Conservation (phyloP, 192 early-diverging fungal genomes). For the Backusella sp. region DNA sequence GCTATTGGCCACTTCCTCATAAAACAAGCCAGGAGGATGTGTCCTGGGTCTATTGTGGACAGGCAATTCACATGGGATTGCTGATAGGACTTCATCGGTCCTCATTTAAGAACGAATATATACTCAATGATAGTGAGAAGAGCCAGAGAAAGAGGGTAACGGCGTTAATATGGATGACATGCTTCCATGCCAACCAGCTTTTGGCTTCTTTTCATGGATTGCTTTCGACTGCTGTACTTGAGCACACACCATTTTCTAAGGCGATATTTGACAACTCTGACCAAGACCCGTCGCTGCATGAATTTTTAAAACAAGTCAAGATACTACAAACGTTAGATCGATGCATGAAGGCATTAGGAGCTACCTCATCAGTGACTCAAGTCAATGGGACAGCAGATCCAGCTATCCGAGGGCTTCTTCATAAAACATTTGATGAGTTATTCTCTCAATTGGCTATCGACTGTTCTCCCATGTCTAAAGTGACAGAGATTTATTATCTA, state of each 20-base stretch:
- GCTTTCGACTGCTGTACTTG: conserved; percentile 9
- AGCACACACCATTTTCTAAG: not conserved
- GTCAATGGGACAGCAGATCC: conserved; percentile 11
- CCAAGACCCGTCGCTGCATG: conserved; percentile 1
- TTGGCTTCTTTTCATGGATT: conserved; percentile 18
- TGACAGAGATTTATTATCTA: conserved; percentile 19
- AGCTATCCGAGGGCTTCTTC: not conserved
- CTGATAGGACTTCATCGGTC: conserved; percentile 23
- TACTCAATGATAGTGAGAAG: not conserved
- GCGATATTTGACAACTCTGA: not conserved
- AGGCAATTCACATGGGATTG: conserved; percentile 22
- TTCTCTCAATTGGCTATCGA: conserved; percentile 16
- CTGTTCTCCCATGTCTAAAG: conserved; percentile 1
- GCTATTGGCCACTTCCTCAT: conserved; percentile 25
- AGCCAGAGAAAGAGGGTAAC: not conserved
- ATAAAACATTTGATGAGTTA: conserved; percentile 8
- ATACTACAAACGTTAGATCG: conserved; percentile 20
- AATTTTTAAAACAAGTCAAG: conserved; percentile 22
- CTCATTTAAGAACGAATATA: conserved; percentile 17
- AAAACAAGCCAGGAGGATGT: conserved; percentile 25
- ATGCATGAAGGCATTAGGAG: conserved; percentile 17
- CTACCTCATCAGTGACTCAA: not conserved
- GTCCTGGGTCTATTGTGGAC: conserved; percentile 23
- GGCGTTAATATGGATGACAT: conserved; percentile 18
- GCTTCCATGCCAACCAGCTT: conserved; percentile 20